Evolutionary conservation across 257 asterid genomes (phyloP).

Genomic region (Solanum appendiculatum): DNA sequence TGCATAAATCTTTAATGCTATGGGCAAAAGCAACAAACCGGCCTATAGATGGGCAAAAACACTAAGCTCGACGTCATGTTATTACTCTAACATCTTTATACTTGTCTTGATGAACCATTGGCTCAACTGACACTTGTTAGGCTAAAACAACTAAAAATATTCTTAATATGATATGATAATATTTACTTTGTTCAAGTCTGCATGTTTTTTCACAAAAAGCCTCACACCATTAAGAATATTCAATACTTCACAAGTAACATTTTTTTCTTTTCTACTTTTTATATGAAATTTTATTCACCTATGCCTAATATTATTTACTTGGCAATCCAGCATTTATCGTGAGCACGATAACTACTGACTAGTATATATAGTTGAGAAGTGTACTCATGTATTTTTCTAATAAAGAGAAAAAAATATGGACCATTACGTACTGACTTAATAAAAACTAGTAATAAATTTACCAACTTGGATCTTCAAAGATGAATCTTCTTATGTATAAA

Average conservation of each 20-base stretch:
- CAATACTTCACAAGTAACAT: background rate
- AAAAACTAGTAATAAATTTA: background rate
- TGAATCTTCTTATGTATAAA: background rate
- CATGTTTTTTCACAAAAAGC: background rate
- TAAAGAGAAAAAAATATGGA: background rate
- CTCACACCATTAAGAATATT: background rate
- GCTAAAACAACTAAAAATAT: background rate
- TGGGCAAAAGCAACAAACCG: background rate
- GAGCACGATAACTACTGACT: background rate
- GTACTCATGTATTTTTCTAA: background rate
- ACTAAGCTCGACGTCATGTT: background rate
- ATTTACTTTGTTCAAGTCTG: background rate
- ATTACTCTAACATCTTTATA: background rate
- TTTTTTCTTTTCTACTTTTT: background rate
- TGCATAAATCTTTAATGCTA: background rate
- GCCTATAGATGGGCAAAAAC: background rate
- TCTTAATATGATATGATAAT: background rate
- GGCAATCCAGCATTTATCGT: background rate
- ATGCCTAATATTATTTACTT: background rate
- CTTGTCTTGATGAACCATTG: background rate
- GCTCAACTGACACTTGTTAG: background rate
- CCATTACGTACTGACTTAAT: background rate
- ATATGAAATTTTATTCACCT: background rate
- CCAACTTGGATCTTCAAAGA: background rate
- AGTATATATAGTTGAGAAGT: background rate